A percentile compares a stretch with the other conserved stretches of the same genome.
Evolutionary conservation across 1,284 basidiomycete species (phyloP).

Genomic region (Porodaedalea pini): DNA sequence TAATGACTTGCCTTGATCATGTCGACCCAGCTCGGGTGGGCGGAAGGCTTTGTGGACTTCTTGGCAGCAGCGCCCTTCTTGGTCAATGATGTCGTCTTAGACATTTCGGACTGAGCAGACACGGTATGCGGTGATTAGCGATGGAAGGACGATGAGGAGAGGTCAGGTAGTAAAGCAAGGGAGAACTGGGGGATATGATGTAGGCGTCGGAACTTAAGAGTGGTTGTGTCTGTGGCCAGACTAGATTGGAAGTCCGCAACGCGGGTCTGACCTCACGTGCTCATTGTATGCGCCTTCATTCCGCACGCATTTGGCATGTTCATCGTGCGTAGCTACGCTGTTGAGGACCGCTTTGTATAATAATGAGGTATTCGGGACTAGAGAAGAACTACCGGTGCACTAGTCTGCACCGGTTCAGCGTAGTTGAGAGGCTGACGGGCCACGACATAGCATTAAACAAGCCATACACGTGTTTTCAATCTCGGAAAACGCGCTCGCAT

Average conservation of each 20-base stretch:
- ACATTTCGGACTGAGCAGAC: constrained; percentile 31
- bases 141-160: background rate
- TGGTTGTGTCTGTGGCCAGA: constrained; percentile 6
- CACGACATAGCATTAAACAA: background rate
- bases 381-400: background rate
- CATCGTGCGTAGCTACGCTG: background rate
- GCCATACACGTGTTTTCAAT: background rate
- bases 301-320: background rate
- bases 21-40: constrained; percentile 58
- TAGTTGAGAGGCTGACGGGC: background rate
- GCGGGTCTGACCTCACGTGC: constrained; percentile 7
- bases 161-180: background rate
- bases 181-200: background rate
- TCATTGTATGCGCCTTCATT: constrained; percentile 1
- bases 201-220: constrained; percentile 13
- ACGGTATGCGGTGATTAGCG: background rate
- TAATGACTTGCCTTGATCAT: constrained; percentile 48
- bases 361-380: background rate
- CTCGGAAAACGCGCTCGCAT: background rate
- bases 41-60: constrained; percentile 19
- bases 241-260: constrained; percentile 19
- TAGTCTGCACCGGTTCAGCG: background rate
- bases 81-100: constrained; percentile 30
- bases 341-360: background rate
- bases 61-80: constrained; percentile 26